Conservation (phyloP, 495 filamentous ascomycete genomes). For the Aspergillus wentii region DNA sequence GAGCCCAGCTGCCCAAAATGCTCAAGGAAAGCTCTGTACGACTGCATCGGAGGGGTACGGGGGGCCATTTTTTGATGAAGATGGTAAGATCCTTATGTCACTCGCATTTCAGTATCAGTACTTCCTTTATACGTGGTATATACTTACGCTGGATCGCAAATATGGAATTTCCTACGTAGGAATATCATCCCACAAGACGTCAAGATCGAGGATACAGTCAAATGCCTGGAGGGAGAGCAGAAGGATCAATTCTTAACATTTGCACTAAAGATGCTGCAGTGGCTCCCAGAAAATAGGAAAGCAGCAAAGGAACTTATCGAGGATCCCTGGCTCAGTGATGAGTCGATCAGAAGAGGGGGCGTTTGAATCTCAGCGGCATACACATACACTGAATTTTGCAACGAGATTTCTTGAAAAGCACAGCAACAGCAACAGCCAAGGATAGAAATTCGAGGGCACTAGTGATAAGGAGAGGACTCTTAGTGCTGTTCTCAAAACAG, state of each 20-base stretch:
- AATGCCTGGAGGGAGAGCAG: neutral
- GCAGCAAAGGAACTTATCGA: neutral
- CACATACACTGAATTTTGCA: no score
- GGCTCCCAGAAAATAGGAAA: neutral
- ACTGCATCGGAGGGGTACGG: slow-evolving; percentile 6
- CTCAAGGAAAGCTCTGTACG: neutral
- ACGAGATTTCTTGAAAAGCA: no score
- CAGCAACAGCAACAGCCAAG: no score
- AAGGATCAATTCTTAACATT: neutral
- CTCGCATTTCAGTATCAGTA: neutral
- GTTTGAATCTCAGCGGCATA: no score
- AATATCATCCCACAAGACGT: neutral
- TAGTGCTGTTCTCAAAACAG: no score
- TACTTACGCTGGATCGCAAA: neutral
- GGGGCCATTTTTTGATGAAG: slow-evolving; percentile 10
- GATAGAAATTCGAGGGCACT: no score
- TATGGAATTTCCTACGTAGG: neutral
- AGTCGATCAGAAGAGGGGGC: neutral
- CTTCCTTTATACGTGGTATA: neutral
- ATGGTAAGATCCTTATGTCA: slow-evolving; percentile 4
- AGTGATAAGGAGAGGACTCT: no score
- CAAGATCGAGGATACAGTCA: neutral
- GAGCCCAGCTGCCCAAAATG: neutral
- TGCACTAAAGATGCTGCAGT: neutral
- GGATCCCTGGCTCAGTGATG: neutral